These are phyloP conservation scores for Quercus cerris DNA, from an alignment of 306 rosid species.

Conservation along the genomic window DNA sequence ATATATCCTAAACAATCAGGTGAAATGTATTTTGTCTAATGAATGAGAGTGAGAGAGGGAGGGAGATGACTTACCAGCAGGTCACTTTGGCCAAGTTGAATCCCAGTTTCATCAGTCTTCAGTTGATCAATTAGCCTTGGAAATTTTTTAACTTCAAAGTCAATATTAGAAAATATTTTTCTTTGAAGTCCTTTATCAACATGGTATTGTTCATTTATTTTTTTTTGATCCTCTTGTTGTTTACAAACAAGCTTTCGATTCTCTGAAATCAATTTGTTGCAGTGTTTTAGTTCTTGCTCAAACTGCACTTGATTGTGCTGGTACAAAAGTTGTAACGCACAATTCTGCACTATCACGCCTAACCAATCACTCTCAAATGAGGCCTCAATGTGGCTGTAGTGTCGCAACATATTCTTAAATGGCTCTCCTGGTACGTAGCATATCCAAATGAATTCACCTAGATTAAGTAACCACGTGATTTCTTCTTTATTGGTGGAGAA, in stretches of 20 bases:
- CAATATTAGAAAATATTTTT: not conserved
- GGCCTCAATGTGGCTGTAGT: not conserved
- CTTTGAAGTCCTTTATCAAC: not conserved
- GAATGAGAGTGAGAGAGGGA: no score
- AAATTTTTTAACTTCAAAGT: no score
- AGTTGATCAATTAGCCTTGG: rapidly evolving
- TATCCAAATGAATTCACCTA: not conserved
- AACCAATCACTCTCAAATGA: not conserved
- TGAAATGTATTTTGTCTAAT: no score
- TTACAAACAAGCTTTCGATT: rapidly evolving
- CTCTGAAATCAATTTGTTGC: not conserved
- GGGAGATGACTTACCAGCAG: no score
- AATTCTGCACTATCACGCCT: not conserved
- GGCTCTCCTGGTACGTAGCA: not conserved
- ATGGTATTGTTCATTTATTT: not conserved
- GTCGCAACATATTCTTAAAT: not conserved
- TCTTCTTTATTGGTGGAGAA: not conserved
- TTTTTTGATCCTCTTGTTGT: not conserved
- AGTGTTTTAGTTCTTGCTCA: not conserved
- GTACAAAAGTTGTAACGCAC: not conserved
- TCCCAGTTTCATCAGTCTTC: no score
- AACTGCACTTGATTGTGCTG: not conserved
- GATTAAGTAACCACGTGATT: not conserved
- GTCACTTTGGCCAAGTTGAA: no score
- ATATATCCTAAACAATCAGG: no score